Evolutionary conservation across 495 filamentous ascomycete genomes (phyloP).

Genomic region (Aspergillus indologenus): DNA sequence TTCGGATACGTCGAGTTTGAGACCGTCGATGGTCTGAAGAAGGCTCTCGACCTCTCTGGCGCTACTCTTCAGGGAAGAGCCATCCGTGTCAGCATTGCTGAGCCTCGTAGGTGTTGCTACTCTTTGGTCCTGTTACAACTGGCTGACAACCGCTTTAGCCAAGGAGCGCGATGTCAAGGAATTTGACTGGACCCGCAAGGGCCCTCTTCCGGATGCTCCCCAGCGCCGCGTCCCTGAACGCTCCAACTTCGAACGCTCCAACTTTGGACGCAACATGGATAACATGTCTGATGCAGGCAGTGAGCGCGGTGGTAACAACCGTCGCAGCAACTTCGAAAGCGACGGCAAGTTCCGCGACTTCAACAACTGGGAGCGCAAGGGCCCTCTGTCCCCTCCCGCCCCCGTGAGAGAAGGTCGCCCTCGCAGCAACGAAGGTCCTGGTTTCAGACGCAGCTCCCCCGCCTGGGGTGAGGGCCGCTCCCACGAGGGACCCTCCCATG

Average conservation of each 20-base stretch:
- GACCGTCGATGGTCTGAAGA: conserved; percentile 83
- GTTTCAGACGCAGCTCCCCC: conserved; percentile 65
- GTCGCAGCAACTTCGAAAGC: conserved; percentile 54
- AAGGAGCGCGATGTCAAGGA: conserved; percentile 59
- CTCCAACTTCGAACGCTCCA: conserved; percentile 45
- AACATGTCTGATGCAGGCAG: conserved; percentile 50
- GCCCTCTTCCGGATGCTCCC: conserved; percentile 75
- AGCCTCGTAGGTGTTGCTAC: conserved; percentile 63
- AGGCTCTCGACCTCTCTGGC: conserved; percentile 79
- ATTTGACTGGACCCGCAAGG: conserved; percentile 82
- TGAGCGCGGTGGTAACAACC: conserved; percentile 49
- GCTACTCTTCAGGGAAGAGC: conserved; percentile 77
- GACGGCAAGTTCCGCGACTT: conserved; percentile 87
- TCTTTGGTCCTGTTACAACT: conserved; percentile 8
- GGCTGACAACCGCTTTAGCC: conserved; percentile 51
- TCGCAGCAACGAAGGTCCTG: conserved; percentile 59
- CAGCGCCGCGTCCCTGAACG: conserved; percentile 49
- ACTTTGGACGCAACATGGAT: conserved; percentile 50
- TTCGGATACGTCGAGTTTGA: conserved; percentile 97
- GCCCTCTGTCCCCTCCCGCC: conserved; percentile 72
- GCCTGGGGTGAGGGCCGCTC: conserved; percentile 83
- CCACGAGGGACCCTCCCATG: conserved; percentile 62
- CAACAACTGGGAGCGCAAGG: conserved; percentile 92
- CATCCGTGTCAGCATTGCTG: conserved; percentile 83
- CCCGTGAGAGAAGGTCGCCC: conserved; percentile 64